Percentiles rank a stretch among this genome's conserved stretches.
phyloP scores from a whole-genome alignment of 2,329 filamentous ascomycete species.

The Ramichloridium luteum region DNA sequence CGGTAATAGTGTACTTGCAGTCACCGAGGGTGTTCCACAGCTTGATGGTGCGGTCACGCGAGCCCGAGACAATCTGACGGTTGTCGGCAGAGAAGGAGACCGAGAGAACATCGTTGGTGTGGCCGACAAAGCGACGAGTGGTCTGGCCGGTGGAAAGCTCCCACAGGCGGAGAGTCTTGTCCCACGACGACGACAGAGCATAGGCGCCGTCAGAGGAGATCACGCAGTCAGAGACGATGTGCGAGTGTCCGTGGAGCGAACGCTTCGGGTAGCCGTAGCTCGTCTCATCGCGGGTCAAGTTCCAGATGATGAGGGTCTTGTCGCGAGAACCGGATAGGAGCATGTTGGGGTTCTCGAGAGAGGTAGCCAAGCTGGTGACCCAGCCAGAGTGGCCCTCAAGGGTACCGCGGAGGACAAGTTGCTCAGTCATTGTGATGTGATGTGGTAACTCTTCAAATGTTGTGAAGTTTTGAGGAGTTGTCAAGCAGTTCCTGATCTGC shows the following conservation, averaged over 20 bases:
- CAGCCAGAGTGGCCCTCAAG: constrained; percentile 89
- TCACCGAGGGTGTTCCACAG: constrained; percentile 99
- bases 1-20: constrained; percentile 99
- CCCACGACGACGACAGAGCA: constrained; percentile 96
- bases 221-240: constrained; percentile 99
- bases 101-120: constrained; percentile 98
- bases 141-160: constrained; percentile 95
- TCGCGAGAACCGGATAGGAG: constrained; percentile 94
- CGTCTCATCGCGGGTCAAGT: constrained; percentile 96
- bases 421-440: constrained; percentile 25
- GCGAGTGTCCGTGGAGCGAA: constrained; percentile 95
- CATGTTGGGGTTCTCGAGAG: constrained; percentile 99
- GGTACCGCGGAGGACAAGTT: constrained; percentile 33
- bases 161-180: constrained; percentile 99
- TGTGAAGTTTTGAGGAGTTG: no score
- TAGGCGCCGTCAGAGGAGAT: constrained; percentile 99
- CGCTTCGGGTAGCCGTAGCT: constrained; percentile 99
- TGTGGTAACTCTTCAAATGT: no score
- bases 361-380: constrained; percentile 97
- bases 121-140: constrained; percentile 95
- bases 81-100: constrained; percentile 99
- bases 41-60: constrained; percentile 98
- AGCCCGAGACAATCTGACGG: constrained; percentile 98
- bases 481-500: no score
- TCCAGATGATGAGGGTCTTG: constrained; percentile 99